Evolutionary conservation across 2,329 filamentous ascomycete genomes (phyloP), one percentile per base, ranked within the genome.

Genomic region (Phialophora tarda): DNA sequence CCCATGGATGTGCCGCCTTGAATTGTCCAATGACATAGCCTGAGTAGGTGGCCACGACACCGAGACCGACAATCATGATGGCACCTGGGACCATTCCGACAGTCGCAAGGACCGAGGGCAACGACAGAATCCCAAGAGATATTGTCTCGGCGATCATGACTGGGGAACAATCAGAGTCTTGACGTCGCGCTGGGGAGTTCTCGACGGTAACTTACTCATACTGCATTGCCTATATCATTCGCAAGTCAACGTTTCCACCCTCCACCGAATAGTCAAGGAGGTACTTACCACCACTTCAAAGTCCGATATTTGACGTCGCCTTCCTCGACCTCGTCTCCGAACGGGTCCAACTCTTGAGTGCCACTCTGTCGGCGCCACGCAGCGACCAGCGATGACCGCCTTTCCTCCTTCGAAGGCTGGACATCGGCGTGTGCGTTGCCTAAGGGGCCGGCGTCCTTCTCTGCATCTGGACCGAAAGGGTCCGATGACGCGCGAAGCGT

Each of bases 111-210:
- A 82, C 83, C 54, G 81, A 78, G 2, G 85, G 85, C 6, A 88
- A 75, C 1, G 83, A 84, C 10, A 87, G 78, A 38, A 86, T 83
- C 28, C 85, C 85, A 4, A 87, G 77, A 17, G 83, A 85, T 28
- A 87, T 82, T 12, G 84, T 86, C 72, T 86, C 85, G n/a, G 85
- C 85, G 44, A 87, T 81, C 82, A 87, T 86, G 65, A 86, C 80
- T 66, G 53, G 28, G 32, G 23, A 54, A 32, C 65, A 62, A 14
- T 55, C n/a, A 14, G 62, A 60, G 21, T 2, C 23, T 28, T 30
- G 32, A 47, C 7, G 3, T 23, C 21, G 21, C 41, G 17, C 10
- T 2, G 5, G 14, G 26, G 11, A 34, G 21, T 47, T 51, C 30
- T 4, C 6, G 11, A 3, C 5, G 26, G 7, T 23, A 11, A 63